Conservation (phyloP, 1,139 yeast genomes). For the Taiozyma sp. region DNA sequence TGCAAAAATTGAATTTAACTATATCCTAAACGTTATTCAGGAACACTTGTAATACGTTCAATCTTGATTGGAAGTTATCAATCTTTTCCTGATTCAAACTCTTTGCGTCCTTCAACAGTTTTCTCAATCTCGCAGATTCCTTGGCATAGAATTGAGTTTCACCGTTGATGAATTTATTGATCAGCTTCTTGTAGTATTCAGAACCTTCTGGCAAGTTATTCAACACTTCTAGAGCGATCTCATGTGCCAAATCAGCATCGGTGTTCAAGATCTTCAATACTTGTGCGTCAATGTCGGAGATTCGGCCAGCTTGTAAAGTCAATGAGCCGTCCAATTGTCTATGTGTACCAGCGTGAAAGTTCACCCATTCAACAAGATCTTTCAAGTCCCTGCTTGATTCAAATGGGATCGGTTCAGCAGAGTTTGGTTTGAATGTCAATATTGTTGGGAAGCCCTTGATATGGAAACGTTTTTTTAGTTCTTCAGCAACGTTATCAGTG, state of each 20-base stretch:
- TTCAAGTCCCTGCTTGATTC: constrained; percentile 33
- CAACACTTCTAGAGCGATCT: constrained; percentile 24
- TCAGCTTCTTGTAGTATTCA: constrained; percentile 44
- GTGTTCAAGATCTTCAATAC: constrained; percentile 26
- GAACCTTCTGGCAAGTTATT: constrained; percentile 19
- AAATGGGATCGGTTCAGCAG: constrained; percentile 31
- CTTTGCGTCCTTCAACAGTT: constrained; percentile 36
- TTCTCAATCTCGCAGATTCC: constrained; percentile 48
- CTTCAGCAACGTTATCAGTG: constrained; percentile 46
- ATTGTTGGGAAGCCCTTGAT: constrained; percentile 93
- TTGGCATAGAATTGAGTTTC: constrained; percentile 40
- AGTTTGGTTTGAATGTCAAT: constrained; percentile 85
- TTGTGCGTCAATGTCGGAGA: constrained; percentile 36
- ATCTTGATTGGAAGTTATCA: constrained; percentile 43
- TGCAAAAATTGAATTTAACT: too few relatives aligned
- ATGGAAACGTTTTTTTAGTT: constrained; percentile 26
- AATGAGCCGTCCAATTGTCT: constrained; percentile 52
- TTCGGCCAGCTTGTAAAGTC: constrained; percentile 47
- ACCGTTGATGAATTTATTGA: constrained; percentile 44
- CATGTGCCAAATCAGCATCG: constrained; percentile 24
- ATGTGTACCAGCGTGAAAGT: constrained; percentile 43
- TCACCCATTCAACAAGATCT: constrained; percentile 44
- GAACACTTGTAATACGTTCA: constrained; percentile 41
- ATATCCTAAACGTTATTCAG: neutral
- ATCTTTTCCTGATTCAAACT: constrained; percentile 31